Conservation (phyloP, 768 basidiomycete genomes). For the Leccinum fibrillosum region DNA sequence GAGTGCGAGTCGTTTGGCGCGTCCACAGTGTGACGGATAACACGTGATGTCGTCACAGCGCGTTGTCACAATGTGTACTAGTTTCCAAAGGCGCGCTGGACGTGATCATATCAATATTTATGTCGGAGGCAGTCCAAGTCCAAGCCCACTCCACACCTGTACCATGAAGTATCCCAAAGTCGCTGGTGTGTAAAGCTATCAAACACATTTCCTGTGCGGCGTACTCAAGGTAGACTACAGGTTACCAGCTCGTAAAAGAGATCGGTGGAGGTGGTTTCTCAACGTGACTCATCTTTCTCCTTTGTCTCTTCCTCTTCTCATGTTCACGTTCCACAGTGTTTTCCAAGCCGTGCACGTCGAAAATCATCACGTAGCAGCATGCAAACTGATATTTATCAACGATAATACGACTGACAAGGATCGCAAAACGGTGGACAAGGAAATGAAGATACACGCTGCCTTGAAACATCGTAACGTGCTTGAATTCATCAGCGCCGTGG, state of each 20-base stretch:
- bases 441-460: constrained; percentile 83
- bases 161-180: constrained; percentile 34
- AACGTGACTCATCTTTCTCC: constrained; percentile 41
- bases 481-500: constrained; percentile 74
- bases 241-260: constrained; percentile 67
- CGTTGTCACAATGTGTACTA: constrained; percentile 23
- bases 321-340: constrained; percentile 48
- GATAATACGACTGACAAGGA: constrained; percentile 61
- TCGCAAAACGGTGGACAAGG: constrained; percentile 83
- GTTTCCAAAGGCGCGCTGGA: background rate
- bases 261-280: constrained; percentile 90
- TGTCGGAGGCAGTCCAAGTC: background rate
- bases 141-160: background rate
- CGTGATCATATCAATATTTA: constrained; percentile 5
- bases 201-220: background rate
- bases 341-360: constrained; percentile 75
- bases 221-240: constrained; percentile 32
- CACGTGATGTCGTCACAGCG: constrained; percentile 24
- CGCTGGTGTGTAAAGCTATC: constrained; percentile 17
- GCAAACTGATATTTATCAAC: constrained; percentile 75
- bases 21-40: background rate
- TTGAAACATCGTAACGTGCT: constrained; percentile 80
- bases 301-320: background rate
- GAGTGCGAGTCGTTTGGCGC: no score
- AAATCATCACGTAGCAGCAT: constrained; percentile 72